Base-by-base conservation (phyloP, 1,284 basidiomycete genomes). In the Ganoderma leucocontextum region DNA sequence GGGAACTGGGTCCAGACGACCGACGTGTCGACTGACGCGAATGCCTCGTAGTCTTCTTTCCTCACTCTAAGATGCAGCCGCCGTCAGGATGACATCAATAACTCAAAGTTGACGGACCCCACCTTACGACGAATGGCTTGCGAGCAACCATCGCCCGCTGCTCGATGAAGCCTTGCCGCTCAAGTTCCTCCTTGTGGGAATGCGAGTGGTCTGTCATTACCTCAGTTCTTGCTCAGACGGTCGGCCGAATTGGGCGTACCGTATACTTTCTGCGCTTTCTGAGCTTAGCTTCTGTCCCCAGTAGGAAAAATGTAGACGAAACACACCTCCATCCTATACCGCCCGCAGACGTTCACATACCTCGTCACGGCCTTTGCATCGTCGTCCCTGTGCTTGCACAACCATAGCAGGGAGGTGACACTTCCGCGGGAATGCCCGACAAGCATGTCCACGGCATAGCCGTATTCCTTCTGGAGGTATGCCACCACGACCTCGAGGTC, bases 361-460 rank as follows among this genome's bases (percentile, higher is more conserved):
- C 84, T 86, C 7, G 84, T 80, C 36, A 91, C 86, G 36, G 75
- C 78, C 67, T 80, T 82, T 38, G 86, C 91, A 69, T 88, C 86
- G 63, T 85, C 82, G 2, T 73, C 71, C 2, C 85, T 87, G 71
- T 88, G 88, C 9, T 85, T 88, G 74, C 88, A 89, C 29, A 92
- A 73, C 92, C 92, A 94, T 64, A 84, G 80, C 74, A 90, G 84
- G 0, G 82, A 85, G n/a, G 84, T 85, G n/a, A 93, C 77, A 25
- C 89, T 87, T 2, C 91, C 93, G 33, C 91, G 86, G 17, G 92
- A 94, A 77, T 95, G 93, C 2, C 89, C 91, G 9, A 95, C 84
- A 55, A 94, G 74, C 65, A 91, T 77, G 73, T 91, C 88, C 59
- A 93, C 79, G 38, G 84, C 79, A 76, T 95, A 95, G 4, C 90